A percentile compares a stretch with the other conserved stretches of the same genome.
These are phyloP conservation scores for Cercospora sp. DNA, from an alignment of 2,329 filamentous ascomycete genomes.

Conservation along the genomic window DNA sequence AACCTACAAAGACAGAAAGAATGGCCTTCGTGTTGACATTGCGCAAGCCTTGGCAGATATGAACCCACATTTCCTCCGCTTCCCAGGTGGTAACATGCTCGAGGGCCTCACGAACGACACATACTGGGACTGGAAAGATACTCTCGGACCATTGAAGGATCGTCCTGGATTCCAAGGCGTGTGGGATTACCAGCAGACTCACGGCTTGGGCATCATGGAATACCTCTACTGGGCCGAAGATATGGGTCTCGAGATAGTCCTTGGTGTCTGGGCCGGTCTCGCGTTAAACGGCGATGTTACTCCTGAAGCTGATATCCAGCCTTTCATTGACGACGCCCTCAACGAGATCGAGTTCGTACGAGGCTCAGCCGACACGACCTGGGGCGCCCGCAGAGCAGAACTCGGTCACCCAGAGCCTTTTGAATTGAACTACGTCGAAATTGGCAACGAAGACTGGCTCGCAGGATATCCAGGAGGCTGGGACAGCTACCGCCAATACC, in stretches of 20 bases:
- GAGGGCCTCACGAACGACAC: slow-evolving; percentile 43
- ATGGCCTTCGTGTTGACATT: slow-evolving; percentile 54
- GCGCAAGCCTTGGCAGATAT: slow-evolving; percentile 42
- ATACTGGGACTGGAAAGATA: slow-evolving; percentile 53
- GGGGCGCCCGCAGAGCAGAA: slow-evolving; percentile 58
- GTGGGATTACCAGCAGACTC: slow-evolving; percentile 63
- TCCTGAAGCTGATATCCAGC: slow-evolving; percentile 49
- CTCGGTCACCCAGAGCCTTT: slow-evolving; percentile 64
- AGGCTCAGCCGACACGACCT: slow-evolving; percentile 55
- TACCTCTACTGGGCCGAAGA: slow-evolving; percentile 61
- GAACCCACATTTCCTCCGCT: slow-evolving; percentile 54
- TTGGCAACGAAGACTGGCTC: slow-evolving; percentile 69
- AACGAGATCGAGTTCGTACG: slow-evolving; percentile 65
- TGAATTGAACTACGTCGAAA: slow-evolving; percentile 56
- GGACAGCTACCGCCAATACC: slow-evolving; percentile 45
- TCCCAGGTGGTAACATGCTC: slow-evolving; percentile 63
- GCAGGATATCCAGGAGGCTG: slow-evolving; percentile 41
- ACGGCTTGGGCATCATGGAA: slow-evolving; percentile 63
- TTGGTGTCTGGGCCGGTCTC: slow-evolving; percentile 61
- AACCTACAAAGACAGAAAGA: slow-evolving; percentile 55
- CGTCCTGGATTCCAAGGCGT: slow-evolving; percentile 56
- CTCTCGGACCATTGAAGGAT: slow-evolving; percentile 54
- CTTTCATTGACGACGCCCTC: slow-evolving; percentile 58
- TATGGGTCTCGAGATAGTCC: slow-evolving; percentile 46
- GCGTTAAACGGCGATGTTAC: slow-evolving; percentile 54